These are phyloP conservation scores for Penicillium sp. DNA, from an alignment of 2,329 filamentous ascomycete species.

Conservation along the genomic window DNA sequence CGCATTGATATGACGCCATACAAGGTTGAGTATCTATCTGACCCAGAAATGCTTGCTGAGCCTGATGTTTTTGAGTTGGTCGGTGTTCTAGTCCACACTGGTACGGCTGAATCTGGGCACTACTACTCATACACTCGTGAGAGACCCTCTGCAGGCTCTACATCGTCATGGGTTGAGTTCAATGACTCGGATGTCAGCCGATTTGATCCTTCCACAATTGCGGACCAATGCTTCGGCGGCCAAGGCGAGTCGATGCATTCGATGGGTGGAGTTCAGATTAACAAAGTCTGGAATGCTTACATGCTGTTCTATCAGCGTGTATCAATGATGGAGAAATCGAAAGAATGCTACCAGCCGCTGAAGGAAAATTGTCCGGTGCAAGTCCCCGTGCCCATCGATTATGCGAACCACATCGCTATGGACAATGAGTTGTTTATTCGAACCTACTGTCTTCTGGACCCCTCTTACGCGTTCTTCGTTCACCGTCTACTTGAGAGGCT, in stretches of 20 bases:
- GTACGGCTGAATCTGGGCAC: slow-evolving; percentile 89
- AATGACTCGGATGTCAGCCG: slow-evolving; percentile 81
- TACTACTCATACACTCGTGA: slow-evolving; percentile 96
- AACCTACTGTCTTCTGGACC: slow-evolving; percentile 77
- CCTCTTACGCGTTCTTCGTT: slow-evolving; percentile 67
- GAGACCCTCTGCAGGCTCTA: slow-evolving; percentile 56
- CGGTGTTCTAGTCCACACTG: slow-evolving; percentile 90
- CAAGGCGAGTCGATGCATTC: slow-evolving; percentile 55
- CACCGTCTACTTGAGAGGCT: slow-evolving; percentile 60
- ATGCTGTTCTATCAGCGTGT: slow-evolving; percentile 96
- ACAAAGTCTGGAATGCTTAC: slow-evolving; percentile 82
- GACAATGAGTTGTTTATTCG: slow-evolving; percentile 74
- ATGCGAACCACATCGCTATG: slow-evolving; percentile 59
- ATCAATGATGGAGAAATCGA: slow-evolving; percentile 60
- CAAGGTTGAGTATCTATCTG: slow-evolving; percentile 78
- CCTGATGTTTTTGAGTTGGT: slow-evolving; percentile 88
- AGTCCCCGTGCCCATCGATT: slow-evolving; percentile 45
- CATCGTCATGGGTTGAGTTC: slow-evolving; percentile 77
- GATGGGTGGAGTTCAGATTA: slow-evolving; percentile 50
- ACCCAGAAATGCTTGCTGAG: slow-evolving; percentile 54
- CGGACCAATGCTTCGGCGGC: slow-evolving; percentile 78
- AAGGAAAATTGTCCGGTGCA: slow-evolving; percentile 52
- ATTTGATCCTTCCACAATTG: slow-evolving; percentile 74
- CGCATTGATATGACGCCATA: slow-evolving; percentile 86
- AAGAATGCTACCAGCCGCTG: slow-evolving; percentile 46